Evolutionary conservation across 768 basidiomycete species (phyloP), one percentile per base, ranked within the genome.

Genomic region (Paxillus involutus): DNA sequence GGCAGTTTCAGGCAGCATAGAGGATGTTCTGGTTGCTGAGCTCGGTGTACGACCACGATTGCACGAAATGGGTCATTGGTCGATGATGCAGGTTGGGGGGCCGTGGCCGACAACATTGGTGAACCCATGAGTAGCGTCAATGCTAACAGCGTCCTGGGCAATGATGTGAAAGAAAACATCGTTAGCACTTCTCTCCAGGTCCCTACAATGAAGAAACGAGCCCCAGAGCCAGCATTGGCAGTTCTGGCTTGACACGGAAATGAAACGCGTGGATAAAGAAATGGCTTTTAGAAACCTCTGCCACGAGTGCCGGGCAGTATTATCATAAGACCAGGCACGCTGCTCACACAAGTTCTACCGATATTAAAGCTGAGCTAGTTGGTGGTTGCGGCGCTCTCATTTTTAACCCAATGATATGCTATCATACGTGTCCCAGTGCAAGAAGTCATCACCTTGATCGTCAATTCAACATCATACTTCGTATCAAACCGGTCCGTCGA

Each of bases 1-100:
- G 68, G 65, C 5, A 86, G 81, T 44, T 79, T 84, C 50, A 92
- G 73, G 62, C 86, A 88, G 72, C 89, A 92, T 47, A 89, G 62
- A 3, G 84, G 87, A 9, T 68, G 80, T 44, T 83, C 80, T 9
- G 83, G 76, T 17, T 70, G 68, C n/a, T 26, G 55, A 6, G 59
- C 73, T 58, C 76, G 82, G 6, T 76, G 77, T 6, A 73, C 75
- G 6, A 78, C 58, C 17, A 77, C 76, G 39, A 92, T 74, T 3
- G 77, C 78, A 47, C 79, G 77, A 69, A 91, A 85, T 1, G 77
- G 83, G 69, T 91, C 80, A 61, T 88, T 81, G 36, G 61, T 57
- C 0, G 79, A 68, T 0, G 77, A 76, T 5, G 65, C 67, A 3
- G 72, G 68, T 6, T 56, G 62, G 24, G 67, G 59, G 13, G 73